A percentile compares a stretch with the other conserved stretches of the same genome.
Evolutionary conservation across 1,284 basidiomycete species (phyloP).

Genomic region (Ceratobasidium papillatum): DNA sequence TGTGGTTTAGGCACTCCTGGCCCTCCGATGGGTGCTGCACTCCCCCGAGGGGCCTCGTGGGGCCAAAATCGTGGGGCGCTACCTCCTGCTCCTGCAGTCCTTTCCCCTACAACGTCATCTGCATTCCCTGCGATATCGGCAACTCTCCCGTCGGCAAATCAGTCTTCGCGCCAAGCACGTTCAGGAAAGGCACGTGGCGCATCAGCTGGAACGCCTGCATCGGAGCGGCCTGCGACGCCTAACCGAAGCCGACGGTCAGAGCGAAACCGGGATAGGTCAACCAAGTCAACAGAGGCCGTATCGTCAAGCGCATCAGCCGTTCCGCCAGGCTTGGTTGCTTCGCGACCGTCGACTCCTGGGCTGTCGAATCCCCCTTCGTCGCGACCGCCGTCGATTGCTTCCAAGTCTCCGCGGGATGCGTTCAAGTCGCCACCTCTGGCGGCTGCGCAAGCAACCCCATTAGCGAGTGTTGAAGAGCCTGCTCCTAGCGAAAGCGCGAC

Average conservation of each 20-base stretch:
- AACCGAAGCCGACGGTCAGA: constrained; percentile 26
- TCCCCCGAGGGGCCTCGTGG: constrained; percentile 88
- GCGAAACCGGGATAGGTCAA: constrained; percentile 28
- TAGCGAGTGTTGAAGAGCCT: constrained; percentile 10
- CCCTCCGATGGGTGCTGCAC: constrained; percentile 54
- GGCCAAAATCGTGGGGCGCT: constrained; percentile 61
- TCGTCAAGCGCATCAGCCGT: constrained; percentile 15
- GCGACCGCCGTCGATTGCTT: constrained; percentile 42
- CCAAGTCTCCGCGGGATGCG: constrained; percentile 35
- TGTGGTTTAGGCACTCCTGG: constrained; percentile 42
- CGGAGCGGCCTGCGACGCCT: constrained; percentile 36
- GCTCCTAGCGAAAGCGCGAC: neutral
- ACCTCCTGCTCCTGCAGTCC: constrained; percentile 43
- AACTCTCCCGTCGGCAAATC: constrained; percentile 17
- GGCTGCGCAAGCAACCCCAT: constrained; percentile 48
- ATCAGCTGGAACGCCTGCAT: neutral
- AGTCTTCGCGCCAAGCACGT: constrained; percentile 38
- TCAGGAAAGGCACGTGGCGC: constrained; percentile 39
- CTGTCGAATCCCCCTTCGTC: constrained; percentile 35
- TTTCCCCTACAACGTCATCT: constrained; percentile 45
- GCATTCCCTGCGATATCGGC: constrained; percentile 37
- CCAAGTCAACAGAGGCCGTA: constrained; percentile 30
- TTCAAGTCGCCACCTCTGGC: constrained; percentile 25
- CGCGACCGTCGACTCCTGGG: constrained; percentile 68
- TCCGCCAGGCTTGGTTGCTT: constrained; percentile 52